phyloP scores from a whole-genome alignment of 2,329 filamentous ascomycete genomes.

The Penicillium freii region DNA sequence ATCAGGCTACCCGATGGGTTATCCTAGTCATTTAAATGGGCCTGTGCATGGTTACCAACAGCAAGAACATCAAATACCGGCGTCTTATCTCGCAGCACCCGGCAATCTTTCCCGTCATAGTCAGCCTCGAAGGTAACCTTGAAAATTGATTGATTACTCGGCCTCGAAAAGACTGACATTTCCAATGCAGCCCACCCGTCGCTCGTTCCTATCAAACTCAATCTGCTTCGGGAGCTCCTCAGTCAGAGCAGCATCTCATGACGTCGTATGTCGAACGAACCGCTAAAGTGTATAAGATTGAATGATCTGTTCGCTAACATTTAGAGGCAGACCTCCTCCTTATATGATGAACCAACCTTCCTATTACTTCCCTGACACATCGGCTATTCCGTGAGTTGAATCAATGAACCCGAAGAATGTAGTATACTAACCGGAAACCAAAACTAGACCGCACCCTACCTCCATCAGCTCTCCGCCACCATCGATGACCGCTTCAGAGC shows the following conservation, averaged over 20 bases:
- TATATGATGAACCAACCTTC: conserved; percentile 36
- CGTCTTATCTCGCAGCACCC: conserved; percentile 14
- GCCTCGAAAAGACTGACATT: not conserved
- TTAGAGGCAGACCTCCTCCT: conserved; percentile 25
- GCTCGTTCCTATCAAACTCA: conserved; percentile 18
- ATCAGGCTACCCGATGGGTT: conserved; percentile 26
- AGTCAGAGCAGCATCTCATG: conserved; percentile 20
- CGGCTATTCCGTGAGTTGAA: conserved; percentile 31
- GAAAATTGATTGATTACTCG: not conserved
- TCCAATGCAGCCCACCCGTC: conserved; percentile 14
- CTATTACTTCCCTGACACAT: conserved; percentile 35
- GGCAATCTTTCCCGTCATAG: conserved; percentile 13
- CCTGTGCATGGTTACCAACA: conserved; percentile 19
- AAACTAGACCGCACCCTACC: conserved; percentile 22
- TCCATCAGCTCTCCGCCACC: conserved; percentile 30
- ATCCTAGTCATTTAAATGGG: conserved; percentile 24
- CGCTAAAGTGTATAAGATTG: not conserved
- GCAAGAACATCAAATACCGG: conserved; percentile 9
- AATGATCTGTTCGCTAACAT: conserved; percentile 12
- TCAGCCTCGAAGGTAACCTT: conserved; percentile 18
- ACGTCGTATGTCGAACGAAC: conserved; percentile 16
- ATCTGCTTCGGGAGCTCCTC: conserved; percentile 1
- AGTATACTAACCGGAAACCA: conserved; percentile 11
- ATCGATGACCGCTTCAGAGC: conserved; percentile 23
- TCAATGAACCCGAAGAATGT: not conserved